Percentiles rank a stretch among this genome's conserved stretches.
Evolutionary conservation across 1,284 basidiomycete genomes (phyloP).

Genomic region (Microbotryum silenes-acaulis): DNA sequence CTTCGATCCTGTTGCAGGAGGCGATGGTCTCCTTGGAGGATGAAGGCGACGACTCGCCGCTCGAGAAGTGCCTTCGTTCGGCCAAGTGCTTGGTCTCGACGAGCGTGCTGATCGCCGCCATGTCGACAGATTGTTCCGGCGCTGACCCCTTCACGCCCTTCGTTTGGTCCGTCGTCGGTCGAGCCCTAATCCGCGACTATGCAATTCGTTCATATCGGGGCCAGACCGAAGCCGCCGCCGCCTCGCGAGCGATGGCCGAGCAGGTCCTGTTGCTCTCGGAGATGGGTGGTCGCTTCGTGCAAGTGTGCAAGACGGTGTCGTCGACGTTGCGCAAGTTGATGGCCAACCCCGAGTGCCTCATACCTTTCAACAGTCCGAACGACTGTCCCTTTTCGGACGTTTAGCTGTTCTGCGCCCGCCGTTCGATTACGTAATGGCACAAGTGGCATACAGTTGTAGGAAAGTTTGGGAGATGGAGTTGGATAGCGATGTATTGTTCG

Average conservation of each 20-base stretch:
- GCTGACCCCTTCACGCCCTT: slow-evolving; percentile 19
- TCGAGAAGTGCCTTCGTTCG: slow-evolving; percentile 15
- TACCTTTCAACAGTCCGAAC: no score
- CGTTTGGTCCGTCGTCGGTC: slow-evolving; percentile 23
- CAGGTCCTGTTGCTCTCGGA: slow-evolving; percentile 19
- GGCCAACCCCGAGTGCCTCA: no score
- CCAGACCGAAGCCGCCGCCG: slow-evolving; percentile 11
- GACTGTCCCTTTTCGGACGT: no score
- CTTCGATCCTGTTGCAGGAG: slow-evolving; percentile 30
- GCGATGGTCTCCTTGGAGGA: slow-evolving; percentile 19
- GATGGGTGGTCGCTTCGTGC: slow-evolving; percentile 1
- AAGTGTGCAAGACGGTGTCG: no score
- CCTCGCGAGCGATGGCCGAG: slow-evolving; percentile 14
- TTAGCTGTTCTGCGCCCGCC: no score
- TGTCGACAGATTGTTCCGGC: no score
- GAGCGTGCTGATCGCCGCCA: slow-evolving; percentile 4
- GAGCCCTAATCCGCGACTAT: slow-evolving; percentile 26
- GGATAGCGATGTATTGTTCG: no score
- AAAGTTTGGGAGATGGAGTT: no score
- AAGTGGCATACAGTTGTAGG: no score
- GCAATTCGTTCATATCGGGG: slow-evolving; percentile 21
- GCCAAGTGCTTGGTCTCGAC: slow-evolving; percentile 30
- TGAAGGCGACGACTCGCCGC: slow-evolving; percentile 13
- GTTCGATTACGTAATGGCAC: no score
- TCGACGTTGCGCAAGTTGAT: no score